Conservation (phyloP, 2,329 filamentous ascomycete genomes). For the Paracamarosporium sp. region DNA sequence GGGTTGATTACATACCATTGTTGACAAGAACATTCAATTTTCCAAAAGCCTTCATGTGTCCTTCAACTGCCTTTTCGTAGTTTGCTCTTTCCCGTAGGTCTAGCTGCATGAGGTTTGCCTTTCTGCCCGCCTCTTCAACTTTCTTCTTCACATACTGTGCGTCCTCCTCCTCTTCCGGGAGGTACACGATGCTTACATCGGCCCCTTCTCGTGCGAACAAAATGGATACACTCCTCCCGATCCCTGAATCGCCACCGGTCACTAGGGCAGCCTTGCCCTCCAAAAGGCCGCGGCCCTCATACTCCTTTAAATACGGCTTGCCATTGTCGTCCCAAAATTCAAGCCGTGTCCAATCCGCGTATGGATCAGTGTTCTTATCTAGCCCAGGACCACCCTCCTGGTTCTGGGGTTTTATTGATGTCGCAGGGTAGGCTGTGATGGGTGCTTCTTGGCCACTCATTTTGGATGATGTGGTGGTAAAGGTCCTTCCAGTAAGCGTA, state of each 20-base stretch:
- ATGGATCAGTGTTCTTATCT: constrained; percentile 21
- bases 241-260: constrained; percentile 79
- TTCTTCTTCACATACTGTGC: constrained; percentile 73
- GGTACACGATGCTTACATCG: constrained; percentile 72
- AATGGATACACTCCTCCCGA: constrained; percentile 75
- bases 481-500: not conserved
- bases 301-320: constrained; percentile 29
- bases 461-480: constrained; percentile 9
- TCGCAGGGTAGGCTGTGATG: constrained; percentile 20
- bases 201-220: constrained; percentile 81
- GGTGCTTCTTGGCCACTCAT: constrained; percentile 22
- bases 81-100: constrained; percentile 70
- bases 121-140: constrained; percentile 69
- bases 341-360: constrained; percentile 26
- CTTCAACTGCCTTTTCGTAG: constrained; percentile 71
- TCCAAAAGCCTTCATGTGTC: constrained; percentile 68
- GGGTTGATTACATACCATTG: constrained; percentile 16
- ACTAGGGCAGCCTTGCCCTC: constrained; percentile 60
- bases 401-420: constrained; percentile 21
- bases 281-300: constrained; percentile 24
- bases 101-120: constrained; percentile 48
- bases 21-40: constrained; percentile 66
- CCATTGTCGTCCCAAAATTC: constrained; percentile 28
- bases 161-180: constrained; percentile 76
- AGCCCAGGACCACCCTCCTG: constrained; percentile 25